A percentile compares a stretch with the other conserved stretches of the same genome.
Evolutionary conservation across 768 basidiomycete genomes (phyloP).

Genomic region (Agaricus bisporus): DNA sequence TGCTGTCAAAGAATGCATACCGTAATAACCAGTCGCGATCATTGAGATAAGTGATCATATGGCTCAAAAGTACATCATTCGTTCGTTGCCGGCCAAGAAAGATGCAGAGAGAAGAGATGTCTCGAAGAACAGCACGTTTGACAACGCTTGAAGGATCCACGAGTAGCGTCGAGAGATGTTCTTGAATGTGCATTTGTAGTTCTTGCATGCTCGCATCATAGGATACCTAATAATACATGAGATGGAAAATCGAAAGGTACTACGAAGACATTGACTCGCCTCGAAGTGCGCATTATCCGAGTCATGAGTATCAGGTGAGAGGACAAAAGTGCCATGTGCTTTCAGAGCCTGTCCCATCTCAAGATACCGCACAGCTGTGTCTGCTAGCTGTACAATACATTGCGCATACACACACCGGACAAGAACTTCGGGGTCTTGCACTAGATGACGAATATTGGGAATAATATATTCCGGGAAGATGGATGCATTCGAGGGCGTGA

Average conservation of each 20-base stretch:
- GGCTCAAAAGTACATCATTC: constrained; percentile 89
- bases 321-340: constrained; percentile 69
- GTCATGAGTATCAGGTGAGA: constrained; percentile 58
- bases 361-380: constrained; percentile 80
- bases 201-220: constrained; percentile 87
- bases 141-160: constrained; percentile 88
- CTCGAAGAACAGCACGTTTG: constrained; percentile 82
- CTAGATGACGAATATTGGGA: constrained; percentile 79
- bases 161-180: constrained; percentile 79
- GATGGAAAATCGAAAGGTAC: neutral
- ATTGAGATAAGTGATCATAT: constrained; percentile 82
- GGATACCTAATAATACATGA: constrained; percentile 54
- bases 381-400: constrained; percentile 78
- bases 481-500: constrained; percentile 71
- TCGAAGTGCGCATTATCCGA: constrained; percentile 79
- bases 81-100: constrained; percentile 92
- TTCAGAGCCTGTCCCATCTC: constrained; percentile 93
- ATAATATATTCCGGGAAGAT: constrained; percentile 96
- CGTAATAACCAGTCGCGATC: constrained; percentile 91
- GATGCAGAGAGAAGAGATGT: constrained; percentile 85
- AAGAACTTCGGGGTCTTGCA: constrained; percentile 80
- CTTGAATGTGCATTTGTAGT: constrained; percentile 78
- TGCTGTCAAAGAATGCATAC: constrained; percentile 90
- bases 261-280: constrained; percentile 31
- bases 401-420: constrained; percentile 77